Evolutionary conservation across 805 yeast genomes (phyloP), one percentile per base, ranked within the genome.

Genomic region (Ogataea angusta): DNA sequence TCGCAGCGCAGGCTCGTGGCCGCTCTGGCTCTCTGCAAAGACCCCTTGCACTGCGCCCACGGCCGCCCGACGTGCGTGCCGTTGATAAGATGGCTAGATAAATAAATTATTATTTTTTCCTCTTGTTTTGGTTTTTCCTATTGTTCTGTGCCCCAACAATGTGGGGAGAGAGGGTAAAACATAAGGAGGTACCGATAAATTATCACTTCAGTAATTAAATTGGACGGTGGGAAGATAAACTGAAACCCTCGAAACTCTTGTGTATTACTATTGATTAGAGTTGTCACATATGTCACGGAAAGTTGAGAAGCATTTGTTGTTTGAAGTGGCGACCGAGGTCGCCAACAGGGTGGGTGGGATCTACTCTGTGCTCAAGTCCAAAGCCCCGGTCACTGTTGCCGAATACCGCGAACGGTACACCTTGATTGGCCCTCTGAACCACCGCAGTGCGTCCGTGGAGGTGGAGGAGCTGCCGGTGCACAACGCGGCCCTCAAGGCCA

Each of bases 321-420:
- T 91, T 58, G 99, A 91, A 69, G 84, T 87, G 32, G 95, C 98
- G 47, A 91, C 99, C 2, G 99, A 91, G 63, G 97, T 91, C 37
- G 98, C 98, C 56, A 90, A 93, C 70, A 75, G 95, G 56, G 98
- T 91, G 16, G 99, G 99, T 36, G 99, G 99, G 26, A 91, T 91
- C 62, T 91, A 91, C 69, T 90, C 98, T 6, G 99, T 91, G 38
- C 75, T 91, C 58, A 93, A 93, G 63, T 87, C 96, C 9, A 91
- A 91, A 66, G 97, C 97, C 6, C 97, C 97, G 7, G 89, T 90
- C 45, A 91, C 99, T 7, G 91, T 85, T 37, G 89, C 95, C 29
- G 97, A 91, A 64, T 93, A 89, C 66, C 77, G 85, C 49, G 87
- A 84, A 53, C 73, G 96, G 40, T 91, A 91, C 67, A 80, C 87